phyloP scores from a whole-genome alignment of 2,329 filamentous ascomycete species.

The Dothideomycetes sp. region DNA sequence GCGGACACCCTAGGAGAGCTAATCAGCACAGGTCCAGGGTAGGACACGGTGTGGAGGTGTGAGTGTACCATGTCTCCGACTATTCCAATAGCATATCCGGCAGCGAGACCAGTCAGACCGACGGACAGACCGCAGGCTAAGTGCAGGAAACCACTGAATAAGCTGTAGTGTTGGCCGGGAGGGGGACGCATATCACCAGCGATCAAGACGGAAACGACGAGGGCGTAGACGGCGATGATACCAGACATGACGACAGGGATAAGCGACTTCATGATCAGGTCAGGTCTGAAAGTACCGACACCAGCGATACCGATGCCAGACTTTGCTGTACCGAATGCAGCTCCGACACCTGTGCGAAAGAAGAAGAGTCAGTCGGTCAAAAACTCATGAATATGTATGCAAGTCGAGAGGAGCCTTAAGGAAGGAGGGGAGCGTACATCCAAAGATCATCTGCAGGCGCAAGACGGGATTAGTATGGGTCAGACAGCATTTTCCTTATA shows the following conservation, averaged over 20 bases:
- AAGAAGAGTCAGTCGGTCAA: slow-evolving; percentile 21
- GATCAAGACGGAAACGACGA: slow-evolving; percentile 94
- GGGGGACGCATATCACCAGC: slow-evolving; percentile 77
- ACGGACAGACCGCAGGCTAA: slow-evolving; percentile 84
- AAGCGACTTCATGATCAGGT: slow-evolving; percentile 87
- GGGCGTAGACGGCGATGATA: slow-evolving; percentile 96
- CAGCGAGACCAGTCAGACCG: slow-evolving; percentile 83
- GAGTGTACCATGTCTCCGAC: slow-evolving; percentile 74
- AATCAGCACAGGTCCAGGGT: not conserved
- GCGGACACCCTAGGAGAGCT: slow-evolving; percentile 56
- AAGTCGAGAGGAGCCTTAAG: too few relatives aligned
- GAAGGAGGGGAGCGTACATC: slow-evolving; percentile 49
- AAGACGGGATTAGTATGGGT: slow-evolving; percentile 8
- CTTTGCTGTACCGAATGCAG: slow-evolving; percentile 81
- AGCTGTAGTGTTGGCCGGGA: slow-evolving; percentile 58
- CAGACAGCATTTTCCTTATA: too few relatives aligned
- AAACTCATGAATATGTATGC: too few relatives aligned
- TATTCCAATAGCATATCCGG: slow-evolving; percentile 91
- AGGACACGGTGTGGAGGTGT: not conserved
- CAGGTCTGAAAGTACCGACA: slow-evolving; percentile 73
- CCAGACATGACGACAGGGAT: slow-evolving; percentile 96
- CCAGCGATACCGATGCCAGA: slow-evolving; percentile 81
- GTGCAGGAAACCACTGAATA: slow-evolving; percentile 92
- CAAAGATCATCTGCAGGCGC: slow-evolving; percentile 60
- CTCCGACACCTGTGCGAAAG: slow-evolving; percentile 58